These are phyloP conservation scores for Cymbopogon citratus DNA, from an alignment of 176 grass and related monocot genomes.

Conservation along the genomic window DNA sequence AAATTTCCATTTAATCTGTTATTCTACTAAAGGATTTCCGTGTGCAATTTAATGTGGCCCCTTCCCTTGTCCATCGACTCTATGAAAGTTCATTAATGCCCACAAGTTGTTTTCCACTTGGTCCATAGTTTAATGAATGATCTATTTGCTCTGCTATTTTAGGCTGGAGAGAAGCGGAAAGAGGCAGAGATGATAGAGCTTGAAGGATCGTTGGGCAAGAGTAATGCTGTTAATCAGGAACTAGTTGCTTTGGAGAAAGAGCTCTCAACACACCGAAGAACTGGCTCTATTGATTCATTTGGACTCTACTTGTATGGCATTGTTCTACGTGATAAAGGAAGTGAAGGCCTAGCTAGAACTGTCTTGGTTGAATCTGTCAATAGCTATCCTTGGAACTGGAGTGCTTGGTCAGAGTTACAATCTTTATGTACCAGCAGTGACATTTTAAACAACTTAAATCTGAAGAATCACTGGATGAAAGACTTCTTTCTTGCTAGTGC, in stretches of 20 bases:
- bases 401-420: slow-evolving; percentile 87
- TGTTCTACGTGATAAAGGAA: slow-evolving; percentile 84
- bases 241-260: slow-evolving; percentile 77
- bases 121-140: slow-evolving; percentile 7
- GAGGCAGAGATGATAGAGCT: slow-evolving; percentile 94
- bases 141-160: slow-evolving; percentile 26
- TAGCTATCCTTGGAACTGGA: slow-evolving; percentile 97
- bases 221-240: slow-evolving; percentile 70
- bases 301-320: slow-evolving; percentile 88
- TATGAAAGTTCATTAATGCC: neutral
- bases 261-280: slow-evolving; percentile 66
- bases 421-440: slow-evolving; percentile 74
- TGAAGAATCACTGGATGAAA: slow-evolving; percentile 99
- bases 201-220: slow-evolving; percentile 89
- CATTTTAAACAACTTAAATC: slow-evolving; percentile 69
- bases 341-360: slow-evolving; percentile 52
- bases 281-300: slow-evolving; percentile 83
- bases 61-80: neutral
- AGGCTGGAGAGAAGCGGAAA: slow-evolving; percentile 95
- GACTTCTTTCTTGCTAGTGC: slow-evolving; percentile 93
- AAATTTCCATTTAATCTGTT: neutral
- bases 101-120: neutral
- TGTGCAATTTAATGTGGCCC: neutral
- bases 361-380: slow-evolving; percentile 90
- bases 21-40: neutral